Percentiles rank a stretch among this genome's conserved stretches.
Conservation (phyloP, 345 rosid species). For the Diplotaxis tenuifolia region DNA sequence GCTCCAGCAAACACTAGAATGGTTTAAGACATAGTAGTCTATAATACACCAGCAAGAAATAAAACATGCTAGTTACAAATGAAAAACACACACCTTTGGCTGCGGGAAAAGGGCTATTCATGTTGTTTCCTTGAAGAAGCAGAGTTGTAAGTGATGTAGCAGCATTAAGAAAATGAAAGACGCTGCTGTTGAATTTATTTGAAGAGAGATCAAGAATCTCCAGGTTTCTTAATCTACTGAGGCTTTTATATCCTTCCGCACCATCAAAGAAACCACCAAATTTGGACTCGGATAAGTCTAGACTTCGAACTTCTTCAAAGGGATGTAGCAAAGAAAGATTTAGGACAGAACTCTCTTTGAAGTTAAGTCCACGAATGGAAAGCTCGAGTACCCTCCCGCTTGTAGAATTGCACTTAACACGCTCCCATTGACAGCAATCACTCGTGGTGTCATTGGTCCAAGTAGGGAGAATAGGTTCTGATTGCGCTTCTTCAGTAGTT, state of each 20-base stretch:
- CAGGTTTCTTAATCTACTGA: background rate
- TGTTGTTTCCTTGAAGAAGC: constrained; percentile 1
- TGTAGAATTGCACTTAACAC: background rate
- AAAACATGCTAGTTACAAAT: background rate
- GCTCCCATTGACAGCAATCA: background rate
- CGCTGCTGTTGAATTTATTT: background rate
- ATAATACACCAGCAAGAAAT: background rate
- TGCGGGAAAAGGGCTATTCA: background rate
- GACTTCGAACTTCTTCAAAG: background rate
- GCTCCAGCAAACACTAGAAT: background rate
- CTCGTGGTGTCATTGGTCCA: background rate
- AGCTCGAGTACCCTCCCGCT: background rate
- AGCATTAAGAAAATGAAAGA: background rate
- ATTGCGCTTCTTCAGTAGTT: background rate
- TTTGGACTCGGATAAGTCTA: background rate
- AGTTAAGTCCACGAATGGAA: background rate
- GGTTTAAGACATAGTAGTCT: background rate
- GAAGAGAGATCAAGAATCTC: background rate
- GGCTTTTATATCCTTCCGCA: background rate
- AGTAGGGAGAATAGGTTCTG: background rate
- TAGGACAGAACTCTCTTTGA: background rate
- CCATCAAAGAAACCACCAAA: background rate
- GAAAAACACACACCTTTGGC: background rate
- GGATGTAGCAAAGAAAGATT: background rate
- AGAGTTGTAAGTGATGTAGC: background rate